Evolutionary conservation across 805 yeast species (phyloP).

Genomic region (Yamadazyma kitorensis): DNA sequence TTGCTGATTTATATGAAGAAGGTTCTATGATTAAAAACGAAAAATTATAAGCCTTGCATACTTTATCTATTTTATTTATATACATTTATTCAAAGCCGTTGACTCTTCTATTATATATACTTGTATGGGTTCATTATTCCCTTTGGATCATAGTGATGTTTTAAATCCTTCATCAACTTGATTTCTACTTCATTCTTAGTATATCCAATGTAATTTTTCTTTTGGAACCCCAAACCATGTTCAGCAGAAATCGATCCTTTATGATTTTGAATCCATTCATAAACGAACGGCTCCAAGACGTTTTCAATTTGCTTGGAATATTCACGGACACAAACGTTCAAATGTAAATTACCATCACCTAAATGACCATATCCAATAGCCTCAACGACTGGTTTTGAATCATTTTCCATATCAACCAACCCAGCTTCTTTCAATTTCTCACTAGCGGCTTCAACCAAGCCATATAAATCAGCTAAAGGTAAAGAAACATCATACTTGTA

Average conservation of each 20-base stretch:
- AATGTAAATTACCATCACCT: slow-evolving; percentile 95
- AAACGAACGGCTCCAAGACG: slow-evolving; percentile 88
- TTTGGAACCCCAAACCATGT: slow-evolving; percentile 96
- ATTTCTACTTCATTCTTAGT: slow-evolving; percentile 75
- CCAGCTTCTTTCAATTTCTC: slow-evolving; percentile 54
- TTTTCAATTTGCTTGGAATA: slow-evolving; percentile 78
- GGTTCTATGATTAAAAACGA: slow-evolving; percentile 25
- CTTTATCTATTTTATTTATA: too few relatives aligned
- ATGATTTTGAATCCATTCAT: slow-evolving; percentile 74
- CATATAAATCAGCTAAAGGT: slow-evolving; percentile 79
- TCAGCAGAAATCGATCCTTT: slow-evolving; percentile 95
- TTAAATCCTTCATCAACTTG: slow-evolving; percentile 70
- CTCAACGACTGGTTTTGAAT: slow-evolving; percentile 73
- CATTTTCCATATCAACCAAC: slow-evolving; percentile 58
- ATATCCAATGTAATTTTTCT: slow-evolving; percentile 85
- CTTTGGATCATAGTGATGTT: slow-evolving; percentile 84
- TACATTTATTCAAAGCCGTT: not conserved
- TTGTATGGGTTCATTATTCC: slow-evolving; percentile 94
- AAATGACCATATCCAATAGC: slow-evolving; percentile 98
- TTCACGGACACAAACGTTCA: slow-evolving; percentile 86
- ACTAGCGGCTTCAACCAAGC: slow-evolving; percentile 76
- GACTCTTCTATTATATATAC: slow-evolving; percentile 50
- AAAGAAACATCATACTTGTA: slow-evolving; percentile 95
- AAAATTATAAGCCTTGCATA: slow-evolving; percentile 15
- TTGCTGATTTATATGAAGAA: slow-evolving; percentile 28